Conservation (phyloP, 768 basidiomycete genomes). For the Leccinum subgranulosum region DNA sequence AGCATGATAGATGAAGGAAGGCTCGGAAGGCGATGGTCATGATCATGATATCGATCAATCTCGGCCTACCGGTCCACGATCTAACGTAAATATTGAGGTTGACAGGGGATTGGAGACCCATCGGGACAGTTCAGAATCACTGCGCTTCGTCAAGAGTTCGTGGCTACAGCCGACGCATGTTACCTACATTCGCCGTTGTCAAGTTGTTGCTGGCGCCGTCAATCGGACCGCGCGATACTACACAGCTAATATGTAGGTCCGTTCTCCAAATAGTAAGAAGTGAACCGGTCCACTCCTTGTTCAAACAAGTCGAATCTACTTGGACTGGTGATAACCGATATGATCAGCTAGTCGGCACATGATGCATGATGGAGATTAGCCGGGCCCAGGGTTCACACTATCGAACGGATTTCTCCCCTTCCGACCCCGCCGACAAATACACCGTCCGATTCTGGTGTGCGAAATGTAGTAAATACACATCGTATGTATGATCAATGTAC, state of each 20-base stretch:
- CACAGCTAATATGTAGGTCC: too few species aligned
- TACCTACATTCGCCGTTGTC: not conserved
- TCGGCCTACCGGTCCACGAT: not conserved
- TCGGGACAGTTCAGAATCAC: not conserved
- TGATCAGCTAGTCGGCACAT: too few species aligned
- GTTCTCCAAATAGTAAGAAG: not conserved
- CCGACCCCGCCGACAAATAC: too few species aligned
- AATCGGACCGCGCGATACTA: not conserved
- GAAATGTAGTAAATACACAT: conserved; percentile 7
- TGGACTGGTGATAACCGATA: too few species aligned
- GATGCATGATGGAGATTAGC: not conserved
- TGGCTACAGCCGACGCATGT: not conserved
- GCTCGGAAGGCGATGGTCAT: too few species aligned
- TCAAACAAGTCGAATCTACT: too few species aligned
- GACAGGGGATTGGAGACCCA: not conserved
- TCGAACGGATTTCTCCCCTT: too few species aligned
- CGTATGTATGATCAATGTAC: conserved; percentile 2
- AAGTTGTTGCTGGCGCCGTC: not conserved
- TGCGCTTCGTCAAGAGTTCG: not conserved
- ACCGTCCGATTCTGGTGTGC: not conserved
- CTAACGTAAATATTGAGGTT: not conserved
- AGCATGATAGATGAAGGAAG: not conserved
- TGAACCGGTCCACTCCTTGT: too few species aligned
- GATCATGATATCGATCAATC: not conserved
- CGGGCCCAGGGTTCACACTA: too few species aligned